Evolutionary conservation across 306 rosid species (phyloP).

Genomic region (Castanea crenata): DNA sequence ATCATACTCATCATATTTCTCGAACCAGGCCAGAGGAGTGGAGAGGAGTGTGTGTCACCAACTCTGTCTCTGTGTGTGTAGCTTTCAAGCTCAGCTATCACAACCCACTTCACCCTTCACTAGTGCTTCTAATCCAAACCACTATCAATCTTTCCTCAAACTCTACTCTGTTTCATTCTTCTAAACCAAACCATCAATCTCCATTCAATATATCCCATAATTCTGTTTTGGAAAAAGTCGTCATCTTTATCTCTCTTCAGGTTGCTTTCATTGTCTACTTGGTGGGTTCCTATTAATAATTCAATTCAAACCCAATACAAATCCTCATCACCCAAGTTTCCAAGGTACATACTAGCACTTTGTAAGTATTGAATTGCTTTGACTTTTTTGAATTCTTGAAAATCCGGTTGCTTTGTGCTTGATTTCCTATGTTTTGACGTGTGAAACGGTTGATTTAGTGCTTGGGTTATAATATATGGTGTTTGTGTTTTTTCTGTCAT

Average conservation of each 20-base stretch:
- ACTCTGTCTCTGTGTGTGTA: constrained; percentile 35
- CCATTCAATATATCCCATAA: constrained; percentile 30
- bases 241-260: constrained; percentile 10
- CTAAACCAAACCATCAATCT: not conserved
- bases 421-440: constrained; percentile 10
- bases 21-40: constrained; percentile 26
- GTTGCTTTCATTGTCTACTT: not conserved
- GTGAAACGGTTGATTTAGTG: constrained; percentile 18
- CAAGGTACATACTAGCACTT: constrained; percentile 18
- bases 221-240: constrained; percentile 24
- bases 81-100: constrained; percentile 61
- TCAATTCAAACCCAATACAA: constrained; percentile 7
- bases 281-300: constrained; percentile 9
- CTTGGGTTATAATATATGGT: constrained; percentile 22
- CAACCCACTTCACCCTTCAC: constrained; percentile 26
- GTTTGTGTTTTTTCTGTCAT: constrained; percentile 18
- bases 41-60: constrained; percentile 41
- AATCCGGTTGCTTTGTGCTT: constrained; percentile 21
- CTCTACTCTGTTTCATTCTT: constrained; percentile 27
- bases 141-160: constrained; percentile 30
- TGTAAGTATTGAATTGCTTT: constrained; percentile 17
- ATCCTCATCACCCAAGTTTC: constrained; percentile 26
- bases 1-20: constrained; percentile 35
- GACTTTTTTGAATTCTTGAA: constrained; percentile 28
- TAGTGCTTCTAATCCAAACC: constrained; percentile 49